Evolutionary conservation across 2,329 filamentous ascomycete species (phyloP), one percentile per base, ranked within the genome.

Genomic region (Diaporthe sp.): DNA sequence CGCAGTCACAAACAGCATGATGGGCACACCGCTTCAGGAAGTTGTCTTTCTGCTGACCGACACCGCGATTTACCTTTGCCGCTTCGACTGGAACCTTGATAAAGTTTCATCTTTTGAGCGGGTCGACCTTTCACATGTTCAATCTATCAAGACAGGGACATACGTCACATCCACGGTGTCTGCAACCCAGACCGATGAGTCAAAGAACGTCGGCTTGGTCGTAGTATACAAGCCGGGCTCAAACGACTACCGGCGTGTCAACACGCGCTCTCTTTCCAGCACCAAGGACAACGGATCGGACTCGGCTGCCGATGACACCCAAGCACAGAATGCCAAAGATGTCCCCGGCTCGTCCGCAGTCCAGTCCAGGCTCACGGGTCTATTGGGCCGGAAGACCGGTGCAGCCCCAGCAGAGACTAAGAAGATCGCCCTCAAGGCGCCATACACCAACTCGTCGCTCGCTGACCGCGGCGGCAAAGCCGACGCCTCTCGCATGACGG

Each of bases 41-140:
- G 93, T 94, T 0, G 94, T 99, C 1, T 88, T 99, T 0, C 88
- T 99, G 0, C 87, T 99, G 44, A 98, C 97, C 0, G 93, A 98
- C 78, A 88, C 89, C 0, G 96, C 95, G 0, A 83, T 98, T 3
- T 98, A 98, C 82, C 92, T 95, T 77, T 98, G 96, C 83, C 92
- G 94, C 19, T 96, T 98, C 79, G 95, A 98, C 84, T 98, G 96
- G 95, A 94, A 94, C 77, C 93, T 95, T 10, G 97, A 98, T 85
- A 98, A 98, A 82, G 94, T 99, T 1, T 93, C 94, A 17, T 95
- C 94, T 0, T 98, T 98, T 83, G 96, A 98, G 84, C 90, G 96
- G 10, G 92, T 98, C 19, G 92, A 94, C 75, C 88, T 98, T 10
- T 88, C 90, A 28, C 94, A 95, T 75, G 87, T 99, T 49, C 89